Evolutionary conservation across 108 stramenopile species (phyloP), one percentile per base, ranked within the genome.

Genomic region (Thalassiosira profunda): DNA sequence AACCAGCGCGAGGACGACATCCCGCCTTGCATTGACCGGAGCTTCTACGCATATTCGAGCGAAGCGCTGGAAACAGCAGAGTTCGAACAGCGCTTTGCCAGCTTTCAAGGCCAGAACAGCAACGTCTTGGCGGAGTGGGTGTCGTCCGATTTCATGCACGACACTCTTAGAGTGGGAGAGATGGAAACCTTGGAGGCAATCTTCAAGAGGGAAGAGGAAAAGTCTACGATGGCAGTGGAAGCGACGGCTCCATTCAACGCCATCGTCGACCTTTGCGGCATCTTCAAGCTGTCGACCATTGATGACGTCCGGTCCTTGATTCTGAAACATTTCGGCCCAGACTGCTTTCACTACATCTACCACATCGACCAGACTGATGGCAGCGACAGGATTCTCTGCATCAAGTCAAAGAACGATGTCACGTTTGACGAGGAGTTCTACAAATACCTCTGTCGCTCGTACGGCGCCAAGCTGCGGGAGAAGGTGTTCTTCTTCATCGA

Each of bases 391-490:
- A 62, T 78, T 58, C 74, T 83, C 4, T 75, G 76, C 56, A 67
- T 79, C 53, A 68, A 74, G 30, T 65, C 76, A 0, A 62, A 72
- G 25, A 83, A 79, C 48, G 82, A 83, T 34, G 76, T 83, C 25
- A 58, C 66, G 9, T 83, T 78, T 44, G 82, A 83, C 38, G 82
- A 83, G 33, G 82, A 83, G 26, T 83, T 83, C 41, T 83, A 83
- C 41, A 79, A 79, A 38, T 53, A 74, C 46, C 68, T 83, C 20
- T 76, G 70, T 18, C 67, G 59, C 17, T 56, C 70, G 5, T 78
- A 83, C 64, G 78, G 78, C 23, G 59, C 78, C 12, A 38, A 52
- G 7, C 60, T 83, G 35, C 52, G 76, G 20, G 36, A 66, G 14
- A 66, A 76, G 46, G 33, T 73, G 45, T 58, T 58, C 57, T 58